These are phyloP conservation scores for Populus tomentosa DNA, from an alignment of 441 rosid genomes.

Conservation along the genomic window DNA sequence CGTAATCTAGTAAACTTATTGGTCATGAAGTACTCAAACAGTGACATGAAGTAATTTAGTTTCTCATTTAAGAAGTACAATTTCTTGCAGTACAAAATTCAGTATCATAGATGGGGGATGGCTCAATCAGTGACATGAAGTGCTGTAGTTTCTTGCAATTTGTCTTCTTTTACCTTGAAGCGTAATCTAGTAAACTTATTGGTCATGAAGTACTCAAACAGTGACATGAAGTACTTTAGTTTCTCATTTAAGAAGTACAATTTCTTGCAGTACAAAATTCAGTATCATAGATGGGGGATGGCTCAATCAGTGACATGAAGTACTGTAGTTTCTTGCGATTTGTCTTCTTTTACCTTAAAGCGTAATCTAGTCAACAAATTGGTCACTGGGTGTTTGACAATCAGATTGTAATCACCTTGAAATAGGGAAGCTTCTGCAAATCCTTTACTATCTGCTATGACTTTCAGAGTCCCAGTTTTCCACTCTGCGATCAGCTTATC, in stretches of 20 bases:
- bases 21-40: too few relatives aligned
- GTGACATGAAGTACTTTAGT: not conserved
- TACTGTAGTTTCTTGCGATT: not conserved
- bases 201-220: not conserved
- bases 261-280: too few relatives aligned
- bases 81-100: too few relatives aligned
- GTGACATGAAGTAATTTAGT: too few relatives aligned
- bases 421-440: slow-evolving; percentile 34
- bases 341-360: not conserved
- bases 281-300: too few relatives aligned
- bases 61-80: too few relatives aligned
- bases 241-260: too few relatives aligned
- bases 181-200: slow-evolving; percentile 15
- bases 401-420: slow-evolving; percentile 45
- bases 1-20: too few relatives aligned
- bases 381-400: slow-evolving; percentile 34
- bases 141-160: not conserved
- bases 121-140: too few relatives aligned
- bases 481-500: slow-evolving; percentile 55
- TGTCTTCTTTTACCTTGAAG: not conserved
- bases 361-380: slow-evolving; percentile 16
- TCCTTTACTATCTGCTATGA: slow-evolving; percentile 24
- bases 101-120: too few relatives aligned
- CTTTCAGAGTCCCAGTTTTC: slow-evolving; percentile 23
- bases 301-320: too few relatives aligned